Conservation (phyloP, 306 rosid genomes). For the Sechiopsis laciniata region DNA sequence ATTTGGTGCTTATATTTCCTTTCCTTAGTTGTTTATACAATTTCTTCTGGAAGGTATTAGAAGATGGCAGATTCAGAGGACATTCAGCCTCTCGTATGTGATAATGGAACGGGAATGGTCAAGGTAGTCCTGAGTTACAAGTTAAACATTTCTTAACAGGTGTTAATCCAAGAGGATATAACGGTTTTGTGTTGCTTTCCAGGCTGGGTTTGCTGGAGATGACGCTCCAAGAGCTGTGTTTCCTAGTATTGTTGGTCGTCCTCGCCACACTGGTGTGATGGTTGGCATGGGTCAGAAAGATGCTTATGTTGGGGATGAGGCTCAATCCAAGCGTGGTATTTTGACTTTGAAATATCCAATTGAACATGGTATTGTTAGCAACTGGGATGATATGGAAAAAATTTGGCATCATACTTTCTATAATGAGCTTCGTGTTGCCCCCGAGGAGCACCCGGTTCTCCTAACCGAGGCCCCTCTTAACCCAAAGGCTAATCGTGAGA, state of each 20-base stretch:
- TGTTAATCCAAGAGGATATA: constrained; percentile 7
- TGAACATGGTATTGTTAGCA: constrained; percentile 97
- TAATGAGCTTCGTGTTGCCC: constrained; percentile 98
- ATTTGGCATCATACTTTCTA: constrained; percentile 99
- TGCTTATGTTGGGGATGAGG: constrained; percentile 99
- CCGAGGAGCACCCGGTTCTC: constrained; percentile 97
- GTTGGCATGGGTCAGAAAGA: constrained; percentile 99
- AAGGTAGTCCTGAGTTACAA: constrained; percentile 56
- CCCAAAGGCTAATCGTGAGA: constrained; percentile 97
- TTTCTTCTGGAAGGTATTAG: constrained; percentile 32
- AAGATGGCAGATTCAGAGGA: constrained; percentile 97
- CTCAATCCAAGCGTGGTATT: constrained; percentile 96
- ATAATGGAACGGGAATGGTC: constrained; percentile 99
- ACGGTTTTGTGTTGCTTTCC: constrained; percentile 20
- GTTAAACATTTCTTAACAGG: background rate
- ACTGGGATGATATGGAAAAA: constrained; percentile 99
- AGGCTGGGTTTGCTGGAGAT: constrained; percentile 99
- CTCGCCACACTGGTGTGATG: constrained; percentile 99
- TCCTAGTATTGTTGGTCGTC: constrained; percentile 98
- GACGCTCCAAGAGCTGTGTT: constrained; percentile 99
- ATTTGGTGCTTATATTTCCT: no score
- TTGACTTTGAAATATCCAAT: constrained; percentile 89
- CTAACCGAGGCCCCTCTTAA: constrained; percentile 97
- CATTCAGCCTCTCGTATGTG: constrained; percentile 98
- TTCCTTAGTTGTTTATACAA: background rate